These are phyloP conservation scores for Backusella parvicylindrica DNA, from an alignment of 192 early-diverging fungal genomes.

Conservation along the genomic window DNA sequence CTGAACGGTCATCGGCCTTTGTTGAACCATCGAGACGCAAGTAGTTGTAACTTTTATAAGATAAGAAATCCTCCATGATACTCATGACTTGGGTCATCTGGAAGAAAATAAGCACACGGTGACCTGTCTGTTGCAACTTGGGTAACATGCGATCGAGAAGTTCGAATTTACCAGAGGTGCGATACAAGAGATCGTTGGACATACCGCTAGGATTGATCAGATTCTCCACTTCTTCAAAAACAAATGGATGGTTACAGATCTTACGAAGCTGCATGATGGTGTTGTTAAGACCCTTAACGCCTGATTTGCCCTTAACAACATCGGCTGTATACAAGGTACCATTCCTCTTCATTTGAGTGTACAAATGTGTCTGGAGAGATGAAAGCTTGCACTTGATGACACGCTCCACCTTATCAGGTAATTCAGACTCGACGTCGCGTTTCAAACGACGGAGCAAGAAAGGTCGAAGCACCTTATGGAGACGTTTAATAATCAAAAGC, in stretches of 20 bases:
- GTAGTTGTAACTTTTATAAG: conserved; percentile 64
- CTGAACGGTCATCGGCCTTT: conserved; percentile 84
- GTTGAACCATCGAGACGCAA: conserved; percentile 92
- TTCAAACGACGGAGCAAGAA: conserved; percentile 96
- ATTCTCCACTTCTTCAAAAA: conserved; percentile 90
- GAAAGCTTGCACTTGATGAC: conserved; percentile 92
- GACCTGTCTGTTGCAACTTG: conserved; percentile 80
- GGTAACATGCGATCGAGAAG: conserved; percentile 91
- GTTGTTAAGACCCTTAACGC: conserved; percentile 86
- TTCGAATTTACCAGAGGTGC: conserved; percentile 95
- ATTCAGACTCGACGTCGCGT: conserved; percentile 96
- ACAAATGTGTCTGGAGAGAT: conserved; percentile 78
- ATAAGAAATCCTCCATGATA: conserved; percentile 95
- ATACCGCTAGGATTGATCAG: conserved; percentile 67
- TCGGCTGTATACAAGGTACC: conserved; percentile 57
- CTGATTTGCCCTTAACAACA: conserved; percentile 14
- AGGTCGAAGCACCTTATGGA: conserved; percentile 95
- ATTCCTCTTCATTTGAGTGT: conserved; percentile 82
- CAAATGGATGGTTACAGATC: conserved; percentile 98
- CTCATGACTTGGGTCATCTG: conserved; percentile 92
- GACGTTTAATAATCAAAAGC: conserved; percentile 90
- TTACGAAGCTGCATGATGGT: conserved; percentile 98
- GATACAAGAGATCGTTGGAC: conserved; percentile 77
- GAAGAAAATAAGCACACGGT: conserved; percentile 80
- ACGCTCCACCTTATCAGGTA: conserved; percentile 96